A percentile compares a stretch with the other conserved stretches of the same genome.
Evolutionary conservation across 768 basidiomycete genomes (phyloP).

Genomic region (Lyophyllum decastes): DNA sequence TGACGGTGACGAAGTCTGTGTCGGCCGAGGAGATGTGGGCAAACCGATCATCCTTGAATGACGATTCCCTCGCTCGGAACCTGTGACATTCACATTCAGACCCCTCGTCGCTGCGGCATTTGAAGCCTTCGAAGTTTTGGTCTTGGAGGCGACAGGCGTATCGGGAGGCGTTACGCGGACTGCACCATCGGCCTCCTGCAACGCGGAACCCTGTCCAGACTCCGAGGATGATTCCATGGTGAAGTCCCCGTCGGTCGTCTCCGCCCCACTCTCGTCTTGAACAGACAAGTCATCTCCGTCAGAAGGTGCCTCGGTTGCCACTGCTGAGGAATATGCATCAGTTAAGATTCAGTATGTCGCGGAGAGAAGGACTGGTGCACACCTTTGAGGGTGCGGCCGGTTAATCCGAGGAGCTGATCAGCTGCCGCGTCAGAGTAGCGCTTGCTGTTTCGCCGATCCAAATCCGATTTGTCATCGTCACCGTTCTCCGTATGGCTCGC

Average conservation of each 20-base stretch:
- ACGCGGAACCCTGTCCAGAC: slow-evolving; percentile 37
- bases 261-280: slow-evolving; percentile 75
- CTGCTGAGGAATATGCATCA: slow-evolving; percentile 29
- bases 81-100: slow-evolving; percentile 60
- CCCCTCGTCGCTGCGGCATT: slow-evolving; percentile 67
- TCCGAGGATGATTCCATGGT: slow-evolving; percentile 50
- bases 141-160: slow-evolving; percentile 38
- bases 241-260: slow-evolving; percentile 62
- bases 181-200: slow-evolving; percentile 23
- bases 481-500: slow-evolving; percentile 21
- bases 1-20: slow-evolving; percentile 36
- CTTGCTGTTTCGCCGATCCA: slow-evolving; percentile 74
- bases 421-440: slow-evolving; percentile 85
- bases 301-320: slow-evolving; percentile 64
- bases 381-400: slow-evolving; percentile 71
- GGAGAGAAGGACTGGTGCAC: slow-evolving; percentile 28
- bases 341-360: slow-evolving; percentile 12
- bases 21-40: slow-evolving; percentile 55
- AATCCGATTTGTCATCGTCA: slow-evolving; percentile 33
- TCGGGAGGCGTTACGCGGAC: slow-evolving; percentile 41
- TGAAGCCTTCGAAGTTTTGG: slow-evolving; percentile 54
- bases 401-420: slow-evolving; percentile 77
- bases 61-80: slow-evolving; percentile 57
- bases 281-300: slow-evolving; percentile 70
- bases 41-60: slow-evolving; percentile 67